Evolutionary conservation across 768 basidiomycete genomes (phyloP).

Genomic region (Rhodotorula graminis): DNA sequence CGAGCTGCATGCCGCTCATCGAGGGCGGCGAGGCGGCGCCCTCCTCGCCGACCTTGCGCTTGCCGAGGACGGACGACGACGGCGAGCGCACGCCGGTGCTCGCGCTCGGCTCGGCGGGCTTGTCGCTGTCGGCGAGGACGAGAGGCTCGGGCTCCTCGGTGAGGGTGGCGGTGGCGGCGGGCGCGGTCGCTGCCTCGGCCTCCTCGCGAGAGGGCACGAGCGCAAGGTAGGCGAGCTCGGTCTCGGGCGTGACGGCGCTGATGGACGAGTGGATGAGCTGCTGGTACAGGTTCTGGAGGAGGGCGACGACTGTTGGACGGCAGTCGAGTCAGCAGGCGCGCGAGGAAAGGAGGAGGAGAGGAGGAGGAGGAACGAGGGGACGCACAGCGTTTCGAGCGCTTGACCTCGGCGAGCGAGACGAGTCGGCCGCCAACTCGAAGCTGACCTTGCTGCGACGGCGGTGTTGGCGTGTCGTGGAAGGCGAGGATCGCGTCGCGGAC

Average conservation of each 20-base stretch:
- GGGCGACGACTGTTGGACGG: slow-evolving; percentile 61
- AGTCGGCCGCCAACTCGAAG: slow-evolving; percentile 83
- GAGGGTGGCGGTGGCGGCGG: background rate
- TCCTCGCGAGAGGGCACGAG: slow-evolving; percentile 86
- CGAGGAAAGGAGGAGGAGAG: background rate
- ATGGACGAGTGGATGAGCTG: slow-evolving; percentile 64
- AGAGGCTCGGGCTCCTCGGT: background rate
- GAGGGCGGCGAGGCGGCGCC: slow-evolving; percentile 3
- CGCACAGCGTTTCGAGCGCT: slow-evolving; percentile 78
- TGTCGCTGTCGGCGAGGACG: background rate
- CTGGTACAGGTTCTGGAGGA: slow-evolving; percentile 72
- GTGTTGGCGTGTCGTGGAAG: slow-evolving; percentile 69
- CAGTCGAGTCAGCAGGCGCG: background rate
- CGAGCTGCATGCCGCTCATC: slow-evolving; percentile 9
- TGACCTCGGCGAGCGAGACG: slow-evolving; percentile 72
- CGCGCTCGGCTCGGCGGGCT: background rate
- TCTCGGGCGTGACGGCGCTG: slow-evolving; percentile 70
- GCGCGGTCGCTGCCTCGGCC: slow-evolving; percentile 58
- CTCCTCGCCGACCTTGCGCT: slow-evolving; percentile 35
- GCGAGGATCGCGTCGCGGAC: slow-evolving; percentile 67
- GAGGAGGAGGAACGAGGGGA: background rate
- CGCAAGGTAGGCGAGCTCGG: slow-evolving; percentile 84
- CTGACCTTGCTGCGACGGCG: slow-evolving; percentile 53
- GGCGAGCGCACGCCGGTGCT: slow-evolving; percentile 15
- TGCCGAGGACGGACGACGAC: slow-evolving; percentile 36